Conservation (phyloP, 2,329 filamentous ascomycete species). For the Cercospora brassicicola region DNA sequence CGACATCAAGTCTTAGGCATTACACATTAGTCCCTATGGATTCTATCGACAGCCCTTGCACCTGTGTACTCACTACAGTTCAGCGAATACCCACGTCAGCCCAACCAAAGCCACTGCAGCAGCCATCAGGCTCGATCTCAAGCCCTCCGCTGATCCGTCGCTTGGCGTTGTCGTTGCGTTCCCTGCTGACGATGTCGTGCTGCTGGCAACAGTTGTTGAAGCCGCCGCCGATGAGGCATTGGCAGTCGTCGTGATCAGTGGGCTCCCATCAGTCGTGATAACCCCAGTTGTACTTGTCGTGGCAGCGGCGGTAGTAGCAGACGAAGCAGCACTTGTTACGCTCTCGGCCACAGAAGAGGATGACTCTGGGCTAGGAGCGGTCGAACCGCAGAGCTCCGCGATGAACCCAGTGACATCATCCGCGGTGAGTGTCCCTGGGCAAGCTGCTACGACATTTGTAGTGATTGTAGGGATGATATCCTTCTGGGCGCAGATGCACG, state of each 20-base stretch:
- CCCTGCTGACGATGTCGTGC: background rate
- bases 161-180: slow-evolving; percentile 1
- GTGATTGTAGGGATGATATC: slow-evolving; percentile 17
- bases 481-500: slow-evolving; percentile 23
- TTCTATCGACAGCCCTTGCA: background rate
- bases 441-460: slow-evolving; percentile 16
- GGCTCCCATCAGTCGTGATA: slow-evolving; percentile 5
- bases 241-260: background rate
- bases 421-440: slow-evolving; percentile 12
- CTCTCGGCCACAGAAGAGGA: background rate
- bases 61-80: slow-evolving; percentile 14
- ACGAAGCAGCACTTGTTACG: background rate
- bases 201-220: background rate
- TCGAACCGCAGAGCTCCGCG: slow-evolving; percentile 5
- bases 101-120: slow-evolving; percentile 22
- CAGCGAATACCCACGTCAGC: slow-evolving; percentile 26
- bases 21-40: slow-evolving; percentile 7
- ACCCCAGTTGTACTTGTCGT: background rate
- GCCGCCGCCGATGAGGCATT: background rate
- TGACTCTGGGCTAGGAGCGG: background rate
- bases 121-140: slow-evolving; percentile 19
- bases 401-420: slow-evolving; percentile 12
- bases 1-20: background rate
- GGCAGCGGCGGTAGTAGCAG: background rate
- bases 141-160: slow-evolving; percentile 9